Conservation (phyloP, 1,284 basidiomycete genomes). For the Apiotrichum brassicae region DNA sequence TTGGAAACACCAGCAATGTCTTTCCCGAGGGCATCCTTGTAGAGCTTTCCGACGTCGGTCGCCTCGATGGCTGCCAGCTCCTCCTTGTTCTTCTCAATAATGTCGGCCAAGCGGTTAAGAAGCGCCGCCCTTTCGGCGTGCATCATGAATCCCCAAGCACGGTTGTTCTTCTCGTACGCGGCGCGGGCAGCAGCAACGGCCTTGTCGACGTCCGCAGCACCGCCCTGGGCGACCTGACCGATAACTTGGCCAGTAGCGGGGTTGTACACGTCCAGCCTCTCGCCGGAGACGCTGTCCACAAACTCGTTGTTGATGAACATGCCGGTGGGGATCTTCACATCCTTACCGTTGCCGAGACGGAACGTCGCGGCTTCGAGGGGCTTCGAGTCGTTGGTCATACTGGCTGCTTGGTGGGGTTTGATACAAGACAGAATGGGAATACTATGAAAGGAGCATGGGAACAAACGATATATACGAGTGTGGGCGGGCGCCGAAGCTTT, state of each 20-base stretch:
- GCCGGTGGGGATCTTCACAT: constrained; percentile 10
- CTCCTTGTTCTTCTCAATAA: constrained; percentile 70
- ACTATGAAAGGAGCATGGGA: too few relatives aligned
- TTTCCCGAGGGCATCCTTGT: constrained; percentile 66
- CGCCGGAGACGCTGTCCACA: constrained; percentile 20
- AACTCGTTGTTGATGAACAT: constrained; percentile 36
- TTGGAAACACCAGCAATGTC: constrained; percentile 76
- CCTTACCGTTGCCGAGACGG: constrained; percentile 18
- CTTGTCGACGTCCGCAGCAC: constrained; percentile 63
- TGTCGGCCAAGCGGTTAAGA: constrained; percentile 77
- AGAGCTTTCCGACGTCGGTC: constrained; percentile 78
- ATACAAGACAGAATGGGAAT: not conserved
- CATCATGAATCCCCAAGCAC: constrained; percentile 57
- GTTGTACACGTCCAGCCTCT: constrained; percentile 28
- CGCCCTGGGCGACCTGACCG: constrained; percentile 30
- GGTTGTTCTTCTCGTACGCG: constrained; percentile 64
- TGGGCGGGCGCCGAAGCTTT: not conserved
- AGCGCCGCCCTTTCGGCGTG: constrained; percentile 63
- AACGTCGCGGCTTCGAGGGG: constrained; percentile 5
- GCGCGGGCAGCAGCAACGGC: constrained; percentile 77
- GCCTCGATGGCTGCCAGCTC: constrained; percentile 66
- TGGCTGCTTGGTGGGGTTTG: not conserved
- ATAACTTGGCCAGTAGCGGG: constrained; percentile 54
- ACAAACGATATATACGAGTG: too few relatives aligned
- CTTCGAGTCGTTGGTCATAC: not conserved